A percentile compares a stretch with the other conserved stretches of the same genome.
These are phyloP conservation scores for Pseudonitzschia pungens DNA, from an alignment of 108 stramenopile genomes.

Conservation along the genomic window DNA sequence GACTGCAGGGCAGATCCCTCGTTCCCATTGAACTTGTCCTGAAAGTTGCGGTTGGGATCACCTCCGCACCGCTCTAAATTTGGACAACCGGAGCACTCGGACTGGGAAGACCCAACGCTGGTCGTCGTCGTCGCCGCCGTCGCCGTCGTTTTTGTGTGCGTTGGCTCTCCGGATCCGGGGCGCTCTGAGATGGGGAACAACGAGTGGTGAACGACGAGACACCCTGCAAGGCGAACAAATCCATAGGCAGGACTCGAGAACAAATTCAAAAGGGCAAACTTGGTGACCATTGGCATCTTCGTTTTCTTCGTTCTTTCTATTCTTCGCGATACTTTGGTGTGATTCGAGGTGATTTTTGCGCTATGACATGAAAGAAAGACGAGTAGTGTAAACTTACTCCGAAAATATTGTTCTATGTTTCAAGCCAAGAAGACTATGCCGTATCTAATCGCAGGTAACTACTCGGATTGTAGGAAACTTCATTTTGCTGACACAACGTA, in stretches of 20 bases:
- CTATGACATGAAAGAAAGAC: not conserved
- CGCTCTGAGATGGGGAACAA: too few species aligned
- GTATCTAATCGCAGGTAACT: too few species aligned
- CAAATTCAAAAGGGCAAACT: not conserved
- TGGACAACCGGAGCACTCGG: slow-evolving; percentile 1
- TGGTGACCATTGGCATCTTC: slow-evolving; percentile 6
- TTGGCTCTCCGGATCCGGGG: too few species aligned
- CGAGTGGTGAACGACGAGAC: not conserved
- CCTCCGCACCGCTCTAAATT: slow-evolving; percentile 2
- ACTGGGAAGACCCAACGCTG: not conserved
- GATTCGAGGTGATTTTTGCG: not conserved
- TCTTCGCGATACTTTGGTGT: not conserved
- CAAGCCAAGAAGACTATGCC: too few species aligned
- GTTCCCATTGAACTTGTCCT: not conserved
- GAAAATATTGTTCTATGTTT: not conserved
- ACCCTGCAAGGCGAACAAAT: not conserved
- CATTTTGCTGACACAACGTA: too few species aligned
- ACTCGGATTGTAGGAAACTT: too few species aligned
- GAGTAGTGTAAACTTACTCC: too few species aligned
- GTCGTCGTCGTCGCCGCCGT: not conserved
- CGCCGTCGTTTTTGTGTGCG: not conserved
- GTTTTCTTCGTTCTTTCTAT: not conserved
- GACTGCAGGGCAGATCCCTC: too few species aligned
- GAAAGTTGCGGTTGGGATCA: not conserved
- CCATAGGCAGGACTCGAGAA: not conserved